Evolutionary conservation across 441 rosid species (phyloP), one percentile per base, ranked within the genome.

Genomic region (Sinapis alba): DNA sequence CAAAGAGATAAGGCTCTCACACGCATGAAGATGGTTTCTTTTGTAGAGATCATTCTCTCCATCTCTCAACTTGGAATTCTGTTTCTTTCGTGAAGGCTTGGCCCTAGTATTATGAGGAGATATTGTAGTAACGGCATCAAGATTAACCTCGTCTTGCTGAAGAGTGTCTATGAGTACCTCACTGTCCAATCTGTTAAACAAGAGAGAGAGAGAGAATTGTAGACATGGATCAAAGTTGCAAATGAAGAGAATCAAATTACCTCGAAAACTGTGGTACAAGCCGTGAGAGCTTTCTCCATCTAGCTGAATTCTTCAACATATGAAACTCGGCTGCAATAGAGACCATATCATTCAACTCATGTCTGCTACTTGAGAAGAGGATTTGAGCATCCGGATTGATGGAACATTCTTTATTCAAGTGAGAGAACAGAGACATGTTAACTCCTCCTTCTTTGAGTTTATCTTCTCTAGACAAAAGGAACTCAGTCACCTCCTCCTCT

Each of bases 1-100:
- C 65, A 91, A 76, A 24, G 91, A 87, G 15, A 89, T 80, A 45
- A 93, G 94, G 74, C 84, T 85, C 83, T 91, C 98, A 27, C 89
- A 91, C 1, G 94, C 87, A 20, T 87, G 94, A 80, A 88, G 85
- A 78, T 83, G 81, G 75, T 84, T 91, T 76, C 84, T 84, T 70
- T 74, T 74, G 81, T 83, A 83, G 12, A 86, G 84, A 74, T 91
- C 87, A 62, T 85, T 84, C 70, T 83, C 96, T 71, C 57, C 72
- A 62, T 60, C 73, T 43, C 65, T 75, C 71, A 75, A 85, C 76
- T 78, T 84, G 61, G 72, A n/a, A 7, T 65, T 79, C 68, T 84
- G 88, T 79, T 83, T 90, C 83, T 84, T 86, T n/a, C 72, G 66
- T 11, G 79, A 79, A 34, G 83, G 83, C 78, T 87, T 51, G 27